Conservation (phyloP, 2,329 filamentous ascomycete genomes). For the Drechslera avenae region DNA sequence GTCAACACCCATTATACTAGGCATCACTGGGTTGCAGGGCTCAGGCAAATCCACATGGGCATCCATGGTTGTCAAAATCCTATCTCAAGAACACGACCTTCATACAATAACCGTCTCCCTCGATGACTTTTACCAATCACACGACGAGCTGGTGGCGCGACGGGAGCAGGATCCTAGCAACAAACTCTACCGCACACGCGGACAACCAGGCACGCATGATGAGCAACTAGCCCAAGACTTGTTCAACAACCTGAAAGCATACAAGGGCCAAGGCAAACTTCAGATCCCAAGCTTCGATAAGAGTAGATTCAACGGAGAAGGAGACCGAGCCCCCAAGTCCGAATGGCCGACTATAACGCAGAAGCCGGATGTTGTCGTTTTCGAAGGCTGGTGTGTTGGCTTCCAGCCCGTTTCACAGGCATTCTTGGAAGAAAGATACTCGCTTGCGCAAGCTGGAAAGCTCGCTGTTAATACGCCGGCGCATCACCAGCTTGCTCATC, state of each 20-base stretch:
- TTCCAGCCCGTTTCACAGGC: constrained; percentile 70
- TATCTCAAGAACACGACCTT: constrained; percentile 32
- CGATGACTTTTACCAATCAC: constrained; percentile 86
- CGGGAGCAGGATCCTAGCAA: constrained; percentile 71
- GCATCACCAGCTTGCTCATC: constrained; percentile 60
- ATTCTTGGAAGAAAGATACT: constrained; percentile 60
- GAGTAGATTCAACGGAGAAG: constrained; percentile 73
- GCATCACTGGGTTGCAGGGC: constrained; percentile 89
- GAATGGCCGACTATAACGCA: constrained; percentile 66
- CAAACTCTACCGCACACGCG: constrained; percentile 77
- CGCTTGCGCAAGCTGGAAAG: constrained; percentile 58
- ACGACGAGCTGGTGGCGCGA: constrained; percentile 69
- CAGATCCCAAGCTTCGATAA: constrained; percentile 83
- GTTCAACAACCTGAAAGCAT: constrained; percentile 62
- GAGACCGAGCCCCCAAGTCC: constrained; percentile 70
- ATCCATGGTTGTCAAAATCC: constrained; percentile 42
- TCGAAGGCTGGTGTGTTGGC: constrained; percentile 91
- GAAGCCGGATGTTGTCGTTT: constrained; percentile 70
- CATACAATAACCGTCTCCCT: constrained; percentile 52
- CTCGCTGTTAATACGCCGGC: constrained; percentile 54
- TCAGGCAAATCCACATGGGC: constrained; percentile 90
- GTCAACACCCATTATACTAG: constrained; percentile 76
- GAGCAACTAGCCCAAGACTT: constrained; percentile 66
- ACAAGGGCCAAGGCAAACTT: constrained; percentile 52
- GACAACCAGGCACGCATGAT: constrained; percentile 85